Evolutionary conservation across 441 rosid genomes (phyloP).

Genomic region (Euphorbia celastroides): DNA sequence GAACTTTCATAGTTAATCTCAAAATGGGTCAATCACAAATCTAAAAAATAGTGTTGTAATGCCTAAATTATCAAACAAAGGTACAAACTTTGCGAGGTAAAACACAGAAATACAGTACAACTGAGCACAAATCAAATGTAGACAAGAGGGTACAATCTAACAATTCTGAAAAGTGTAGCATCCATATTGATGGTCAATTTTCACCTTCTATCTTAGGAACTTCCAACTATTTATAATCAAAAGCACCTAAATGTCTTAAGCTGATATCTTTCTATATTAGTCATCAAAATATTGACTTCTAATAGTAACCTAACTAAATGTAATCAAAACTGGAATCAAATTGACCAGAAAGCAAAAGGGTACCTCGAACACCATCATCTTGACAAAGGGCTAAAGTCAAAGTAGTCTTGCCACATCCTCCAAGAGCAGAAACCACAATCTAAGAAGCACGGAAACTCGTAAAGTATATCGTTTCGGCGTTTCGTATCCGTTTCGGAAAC

Average conservation of each 20-base stretch:
- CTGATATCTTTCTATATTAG: neutral
- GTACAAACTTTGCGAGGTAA: neutral
- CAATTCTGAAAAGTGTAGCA: no score
- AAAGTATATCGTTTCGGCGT: no score
- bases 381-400: slow-evolving; percentile 45
- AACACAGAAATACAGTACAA: neutral
- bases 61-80: neutral
- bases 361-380: neutral
- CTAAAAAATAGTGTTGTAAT: neutral
- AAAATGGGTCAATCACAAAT: neutral
- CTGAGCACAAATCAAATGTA: neutral
- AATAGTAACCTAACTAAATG: neutral
- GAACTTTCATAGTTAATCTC: neutral
- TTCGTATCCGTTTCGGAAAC: no score
- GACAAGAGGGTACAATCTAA: no score
- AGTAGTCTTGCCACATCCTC: slow-evolving; percentile 74
- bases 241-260: neutral
- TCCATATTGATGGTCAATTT: neutral
- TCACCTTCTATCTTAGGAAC: neutral
- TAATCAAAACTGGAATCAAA: neutral
- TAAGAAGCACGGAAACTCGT: no score
- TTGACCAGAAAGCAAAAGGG: neutral
- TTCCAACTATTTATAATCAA: neutral
- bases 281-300: neutral
- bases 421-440: slow-evolving; percentile 56